A percentile compares a stretch with the other conserved stretches of the same genome.
Conservation (phyloP, 176 grass and related monocot genomes). For the Bonia amplexicaulis region DNA sequence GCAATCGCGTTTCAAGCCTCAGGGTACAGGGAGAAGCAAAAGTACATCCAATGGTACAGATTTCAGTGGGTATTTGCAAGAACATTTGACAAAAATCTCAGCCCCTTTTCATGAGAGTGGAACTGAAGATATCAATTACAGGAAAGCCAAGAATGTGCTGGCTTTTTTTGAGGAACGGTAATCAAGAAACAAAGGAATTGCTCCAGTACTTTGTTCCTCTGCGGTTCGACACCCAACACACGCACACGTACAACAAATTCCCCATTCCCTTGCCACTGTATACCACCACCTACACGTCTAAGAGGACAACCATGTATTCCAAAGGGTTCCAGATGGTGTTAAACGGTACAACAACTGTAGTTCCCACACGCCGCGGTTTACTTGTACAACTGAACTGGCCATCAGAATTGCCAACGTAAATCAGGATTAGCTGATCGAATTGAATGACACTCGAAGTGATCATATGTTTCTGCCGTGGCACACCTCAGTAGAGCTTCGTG, state of each 20-base stretch:
- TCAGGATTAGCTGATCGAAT: slow-evolving; percentile 39
- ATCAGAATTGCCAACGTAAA: slow-evolving; percentile 32
- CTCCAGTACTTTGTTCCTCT: background rate
- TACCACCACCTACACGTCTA: slow-evolving; percentile 38
- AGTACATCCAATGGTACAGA: background rate
- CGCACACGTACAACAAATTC: slow-evolving; percentile 4
- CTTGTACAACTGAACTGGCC: slow-evolving; percentile 50
- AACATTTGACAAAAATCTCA: background rate
- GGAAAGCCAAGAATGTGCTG: slow-evolving; percentile 28
- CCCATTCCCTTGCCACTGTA: slow-evolving; percentile 10
- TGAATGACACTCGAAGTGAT: background rate
- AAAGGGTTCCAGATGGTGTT: slow-evolving; percentile 23
- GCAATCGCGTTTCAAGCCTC: background rate
- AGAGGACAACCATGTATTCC: slow-evolving; percentile 23
- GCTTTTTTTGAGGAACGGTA: slow-evolving; percentile 6
- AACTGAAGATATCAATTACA: slow-evolving; percentile 29
- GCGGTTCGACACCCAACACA: slow-evolving; percentile 3
- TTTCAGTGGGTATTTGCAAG: background rate
- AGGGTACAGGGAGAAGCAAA: background rate
- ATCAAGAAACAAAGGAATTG: slow-evolving; percentile 1
- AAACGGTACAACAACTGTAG: slow-evolving; percentile 23
- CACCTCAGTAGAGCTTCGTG: slow-evolving; percentile 80
- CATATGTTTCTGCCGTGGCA: slow-evolving; percentile 12
- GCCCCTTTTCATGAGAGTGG: background rate
- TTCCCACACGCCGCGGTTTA: slow-evolving; percentile 18